Percentiles rank a stretch among this genome's conserved stretches.
Evolutionary conservation across 108 stramenopile genomes (phyloP).

Genomic region (Craspedostauros australis): DNA sequence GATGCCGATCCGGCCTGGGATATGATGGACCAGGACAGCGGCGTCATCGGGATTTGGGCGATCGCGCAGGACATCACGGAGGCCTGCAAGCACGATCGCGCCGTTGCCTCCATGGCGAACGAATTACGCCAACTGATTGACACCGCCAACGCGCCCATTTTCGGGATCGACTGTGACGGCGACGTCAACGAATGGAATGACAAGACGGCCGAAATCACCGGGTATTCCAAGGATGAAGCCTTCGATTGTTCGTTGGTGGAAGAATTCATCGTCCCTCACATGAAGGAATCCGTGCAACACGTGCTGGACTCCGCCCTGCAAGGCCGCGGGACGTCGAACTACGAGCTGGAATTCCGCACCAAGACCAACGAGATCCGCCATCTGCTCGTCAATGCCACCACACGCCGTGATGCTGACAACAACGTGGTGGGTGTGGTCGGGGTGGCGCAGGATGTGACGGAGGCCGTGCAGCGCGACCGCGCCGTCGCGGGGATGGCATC

Average conservation of each 20-base stretch:
- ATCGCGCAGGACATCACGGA: constrained; percentile 61
- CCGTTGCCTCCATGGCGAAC: constrained; percentile 28
- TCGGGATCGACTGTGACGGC: constrained; percentile 56
- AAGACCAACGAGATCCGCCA: constrained; percentile 36
- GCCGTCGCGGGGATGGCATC: constrained; percentile 54
- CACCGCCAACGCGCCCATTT: constrained; percentile 67
- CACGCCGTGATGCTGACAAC: constrained; percentile 56
- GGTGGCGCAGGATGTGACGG: constrained; percentile 79
- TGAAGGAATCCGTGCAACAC: constrained; percentile 34
- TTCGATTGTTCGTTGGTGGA: constrained; percentile 37
- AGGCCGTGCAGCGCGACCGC: constrained; percentile 43
- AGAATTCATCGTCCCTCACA: constrained; percentile 36
- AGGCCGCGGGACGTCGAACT: constrained; percentile 62
- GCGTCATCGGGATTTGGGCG: constrained; percentile 43
- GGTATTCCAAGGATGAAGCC: constrained; percentile 58
- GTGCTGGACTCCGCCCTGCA: constrained; percentile 57
- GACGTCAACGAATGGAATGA: constrained; percentile 64
- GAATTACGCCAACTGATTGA: constrained; percentile 58
- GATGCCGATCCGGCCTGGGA: too few species aligned
- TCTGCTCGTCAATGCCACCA: constrained; percentile 67
- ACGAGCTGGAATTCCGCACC: constrained; percentile 46
- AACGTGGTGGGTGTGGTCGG: constrained; percentile 61
- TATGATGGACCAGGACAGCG: constrained; percentile 3
- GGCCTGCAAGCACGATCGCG: constrained; percentile 38
- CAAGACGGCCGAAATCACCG: constrained; percentile 58